Evolutionary conservation across 768 basidiomycete genomes (phyloP), one percentile per base, ranked within the genome.

Genomic region (Kondoa subrosea): DNA sequence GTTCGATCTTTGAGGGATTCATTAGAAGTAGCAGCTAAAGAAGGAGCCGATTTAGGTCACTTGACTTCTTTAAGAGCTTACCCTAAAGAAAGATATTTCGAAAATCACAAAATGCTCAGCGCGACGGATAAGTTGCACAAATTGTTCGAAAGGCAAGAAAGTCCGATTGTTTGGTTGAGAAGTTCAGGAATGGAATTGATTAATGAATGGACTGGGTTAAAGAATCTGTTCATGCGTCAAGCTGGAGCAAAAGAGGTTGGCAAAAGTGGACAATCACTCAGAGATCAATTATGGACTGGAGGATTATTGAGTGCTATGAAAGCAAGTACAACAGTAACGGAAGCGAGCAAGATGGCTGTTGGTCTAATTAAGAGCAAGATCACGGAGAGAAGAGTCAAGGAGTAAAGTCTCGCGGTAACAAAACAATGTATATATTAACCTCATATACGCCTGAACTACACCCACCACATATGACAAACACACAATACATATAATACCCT

Each of bases 91-190:
- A 82, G 92, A 57, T 97, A 95, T 76, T 79, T 88, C 61, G 82
- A 81, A 68, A 97, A 97, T 77, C 91, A 96, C 78, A 83, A 83
- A 60, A 76, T 92, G 57, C 85, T 97, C 81, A 83, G 85, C 17
- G 84, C 85, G 1, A 82, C 88, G 62, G 92, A 99, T 78, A 91
- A 91, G 74, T 81, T 97, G 34, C 87, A 92, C 78, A 89, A 89
- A 73, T 74, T 97, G 21, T 97, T 92, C 76, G 58, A 56, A 1
- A 56, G 58, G 2, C 25, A 66, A 15, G 25, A 62, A 26, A 15
- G 34, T 0, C 56, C 64, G 8, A n/a, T 71, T 56, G 91, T 95
- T 21, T 91, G 88, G 88, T 85, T 85, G 1, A 83, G 93, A 65
- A 87, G 87, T 0, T 82, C 86, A 17, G 95, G 95, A 1, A 75